phyloP scores from a whole-genome alignment of 345 rosid species.

The Barbarea vulgaris region DNA sequence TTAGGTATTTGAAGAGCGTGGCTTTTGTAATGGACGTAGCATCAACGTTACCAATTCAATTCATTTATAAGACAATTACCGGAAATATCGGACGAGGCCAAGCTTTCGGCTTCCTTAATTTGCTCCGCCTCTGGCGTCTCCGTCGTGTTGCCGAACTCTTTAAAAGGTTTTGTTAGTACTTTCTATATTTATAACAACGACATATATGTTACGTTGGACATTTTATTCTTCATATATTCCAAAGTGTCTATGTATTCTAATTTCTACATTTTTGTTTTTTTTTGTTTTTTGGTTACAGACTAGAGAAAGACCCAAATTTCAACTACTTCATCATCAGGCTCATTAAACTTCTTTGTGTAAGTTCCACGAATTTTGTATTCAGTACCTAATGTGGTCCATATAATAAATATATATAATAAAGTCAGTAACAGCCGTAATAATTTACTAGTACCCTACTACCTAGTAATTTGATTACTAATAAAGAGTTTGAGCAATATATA shows the following conservation, averaged over 20 bases:
- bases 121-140: slow-evolving; percentile 94
- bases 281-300: slow-evolving; percentile 43
- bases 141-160: slow-evolving; percentile 80
- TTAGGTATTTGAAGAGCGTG: slow-evolving; percentile 57
- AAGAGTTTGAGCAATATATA: neutral
- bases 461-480: neutral
- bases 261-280: too few species aligned
- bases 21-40: slow-evolving; percentile 86
- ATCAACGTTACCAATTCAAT: slow-evolving; percentile 75
- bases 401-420: too few species aligned
- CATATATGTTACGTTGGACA: neutral
- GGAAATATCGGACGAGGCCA: slow-evolving; percentile 45
- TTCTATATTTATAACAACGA: neutral
- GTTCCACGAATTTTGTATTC: slow-evolving; percentile 14
- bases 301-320: slow-evolving; percentile 83
- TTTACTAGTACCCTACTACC: too few species aligned
- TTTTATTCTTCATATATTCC: neutral
- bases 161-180: slow-evolving; percentile 47
- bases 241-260: neutral
- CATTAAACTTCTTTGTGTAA: slow-evolving; percentile 67
- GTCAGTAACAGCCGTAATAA: neutral
- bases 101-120: slow-evolving; percentile 67
- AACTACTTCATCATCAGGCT: slow-evolving; percentile 73
- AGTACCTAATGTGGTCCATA: neutral
- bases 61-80: slow-evolving; percentile 51